Evolutionary conservation across 208 protist species (phyloP), one percentile per base, ranked within the genome.

Genomic region (Leishmania major): DNA sequence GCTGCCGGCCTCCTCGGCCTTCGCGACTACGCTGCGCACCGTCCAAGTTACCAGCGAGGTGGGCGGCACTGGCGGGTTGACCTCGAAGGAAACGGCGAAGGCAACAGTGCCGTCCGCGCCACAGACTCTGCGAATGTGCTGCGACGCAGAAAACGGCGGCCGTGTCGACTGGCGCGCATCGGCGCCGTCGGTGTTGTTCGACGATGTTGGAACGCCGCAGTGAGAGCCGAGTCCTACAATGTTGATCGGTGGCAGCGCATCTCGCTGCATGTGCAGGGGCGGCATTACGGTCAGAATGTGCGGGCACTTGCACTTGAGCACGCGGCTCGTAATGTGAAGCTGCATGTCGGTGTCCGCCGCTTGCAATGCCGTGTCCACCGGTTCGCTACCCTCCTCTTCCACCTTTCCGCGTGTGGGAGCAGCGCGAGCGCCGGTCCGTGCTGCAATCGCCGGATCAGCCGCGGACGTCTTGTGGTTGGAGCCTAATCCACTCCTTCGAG

Each of bases 281-380:
- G 95, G 95, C 91, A 93, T 94, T 43, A 96, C 95, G 0, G 90
- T 89, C 73, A 98, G 81, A 6, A 91, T 96, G 87, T 96, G 95
- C 25, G 95, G 95, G 77, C 95, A 98, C 87, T 98, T 98, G 86
- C 95, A 98, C 83, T 96, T 94, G 47, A 98, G 87, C 17, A 96
- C 93, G 37, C 75, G 80, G 82, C 93, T 96, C 3, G 89, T 90
- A 70, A 98, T 89, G 77, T 86, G 89, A 15, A 98, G 89, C 79
- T 98, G 92, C 82, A 97, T 90, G 69, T 94, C 91, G 2, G 86
- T 25, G 55, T 28, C 51, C 15, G 72, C 51, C 2, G 47, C 25
- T 8, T 13, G 25, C 19, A n/a, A 4, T 3, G 37, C 11, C 43
- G 6, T 69, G 22, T 40, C 45, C 17, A 66, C 67, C 0, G 3